Conservation (phyloP, 352 stramenopile genomes). For the Phytophthora europaea region DNA sequence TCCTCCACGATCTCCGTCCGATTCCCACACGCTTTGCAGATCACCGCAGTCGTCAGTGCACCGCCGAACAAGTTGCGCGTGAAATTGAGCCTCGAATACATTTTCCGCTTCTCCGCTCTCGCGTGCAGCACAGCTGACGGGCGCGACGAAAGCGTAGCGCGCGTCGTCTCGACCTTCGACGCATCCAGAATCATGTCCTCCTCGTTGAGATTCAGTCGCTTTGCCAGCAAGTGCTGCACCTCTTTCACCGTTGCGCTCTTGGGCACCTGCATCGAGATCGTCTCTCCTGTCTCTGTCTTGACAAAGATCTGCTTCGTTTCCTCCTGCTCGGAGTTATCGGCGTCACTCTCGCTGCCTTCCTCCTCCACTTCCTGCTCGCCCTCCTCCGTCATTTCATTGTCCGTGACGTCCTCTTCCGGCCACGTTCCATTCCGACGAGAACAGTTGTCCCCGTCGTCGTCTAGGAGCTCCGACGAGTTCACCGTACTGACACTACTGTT, state of each 20-base stretch:
- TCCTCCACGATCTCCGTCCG: slow-evolving; percentile 65
- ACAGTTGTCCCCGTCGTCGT: slow-evolving; percentile 32
- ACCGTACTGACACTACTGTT: slow-evolving; percentile 36
- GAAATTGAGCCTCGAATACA: slow-evolving; percentile 68
- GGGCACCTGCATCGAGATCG: slow-evolving; percentile 67
- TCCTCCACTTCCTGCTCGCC: slow-evolving; percentile 32
- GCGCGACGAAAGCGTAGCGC: slow-evolving; percentile 37
- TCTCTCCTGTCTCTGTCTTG: slow-evolving; percentile 70
- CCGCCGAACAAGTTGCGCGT: slow-evolving; percentile 69
- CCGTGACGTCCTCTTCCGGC: slow-evolving; percentile 33
- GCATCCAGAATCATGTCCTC: slow-evolving; percentile 64
- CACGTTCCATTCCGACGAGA: slow-evolving; percentile 28
- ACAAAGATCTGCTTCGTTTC: slow-evolving; percentile 71
- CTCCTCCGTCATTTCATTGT: slow-evolving; percentile 28
- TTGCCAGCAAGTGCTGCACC: slow-evolving; percentile 64
- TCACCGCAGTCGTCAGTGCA: slow-evolving; percentile 61
- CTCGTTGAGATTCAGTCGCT: slow-evolving; percentile 62
- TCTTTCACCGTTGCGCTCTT: slow-evolving; percentile 56
- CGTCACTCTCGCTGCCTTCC: slow-evolving; percentile 37
- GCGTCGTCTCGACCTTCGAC: slow-evolving; percentile 33
- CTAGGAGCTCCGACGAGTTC: slow-evolving; percentile 37
- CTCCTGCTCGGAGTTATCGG: slow-evolving; percentile 33
- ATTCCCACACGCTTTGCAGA: slow-evolving; percentile 58
- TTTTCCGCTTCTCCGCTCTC: slow-evolving; percentile 39
- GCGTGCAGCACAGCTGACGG: slow-evolving; percentile 40